A percentile compares a stretch with the other conserved stretches of the same genome.
These are phyloP conservation scores for Hypomyces rosellus DNA, from an alignment of 2,329 filamentous ascomycete genomes.

Conservation along the genomic window DNA sequence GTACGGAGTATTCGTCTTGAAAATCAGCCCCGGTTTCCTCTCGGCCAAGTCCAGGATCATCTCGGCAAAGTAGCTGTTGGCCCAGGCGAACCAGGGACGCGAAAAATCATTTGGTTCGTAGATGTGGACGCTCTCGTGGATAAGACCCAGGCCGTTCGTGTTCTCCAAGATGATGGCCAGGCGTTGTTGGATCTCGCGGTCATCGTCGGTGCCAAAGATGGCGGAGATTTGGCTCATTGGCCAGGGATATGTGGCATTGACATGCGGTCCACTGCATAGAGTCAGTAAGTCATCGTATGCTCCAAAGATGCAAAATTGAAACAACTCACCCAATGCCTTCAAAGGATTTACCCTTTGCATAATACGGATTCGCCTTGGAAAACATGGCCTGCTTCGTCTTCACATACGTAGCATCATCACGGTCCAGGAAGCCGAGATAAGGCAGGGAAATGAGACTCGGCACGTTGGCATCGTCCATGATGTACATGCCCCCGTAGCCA, in stretches of 20 bases:
- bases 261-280: constrained; percentile 47
- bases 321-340: constrained; percentile 21
- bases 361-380: constrained; percentile 73
- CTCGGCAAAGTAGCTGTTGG: constrained; percentile 38
- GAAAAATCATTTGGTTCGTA: constrained; percentile 35
- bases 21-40: constrained; percentile 70
- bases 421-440: constrained; percentile 54
- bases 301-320: neutral
- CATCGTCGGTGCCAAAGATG: constrained; percentile 39
- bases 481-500: constrained; percentile 52
- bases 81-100: constrained; percentile 42
- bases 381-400: constrained; percentile 77
- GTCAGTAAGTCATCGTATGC: neutral
- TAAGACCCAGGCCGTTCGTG: constrained; percentile 36
- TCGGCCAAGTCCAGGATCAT: constrained; percentile 65
- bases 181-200: constrained; percentile 29
- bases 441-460: constrained; percentile 60
- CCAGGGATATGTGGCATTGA: constrained; percentile 55
- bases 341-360: constrained; percentile 24
- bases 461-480: constrained; percentile 60
- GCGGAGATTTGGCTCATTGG: constrained; percentile 51
- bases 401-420: constrained; percentile 61
- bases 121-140: constrained; percentile 43
- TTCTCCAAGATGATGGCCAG: constrained; percentile 34
- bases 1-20: constrained; percentile 18